Evolutionary conservation across 2,329 filamentous ascomycete genomes (phyloP).

Genomic region (Capronia epimyces): DNA sequence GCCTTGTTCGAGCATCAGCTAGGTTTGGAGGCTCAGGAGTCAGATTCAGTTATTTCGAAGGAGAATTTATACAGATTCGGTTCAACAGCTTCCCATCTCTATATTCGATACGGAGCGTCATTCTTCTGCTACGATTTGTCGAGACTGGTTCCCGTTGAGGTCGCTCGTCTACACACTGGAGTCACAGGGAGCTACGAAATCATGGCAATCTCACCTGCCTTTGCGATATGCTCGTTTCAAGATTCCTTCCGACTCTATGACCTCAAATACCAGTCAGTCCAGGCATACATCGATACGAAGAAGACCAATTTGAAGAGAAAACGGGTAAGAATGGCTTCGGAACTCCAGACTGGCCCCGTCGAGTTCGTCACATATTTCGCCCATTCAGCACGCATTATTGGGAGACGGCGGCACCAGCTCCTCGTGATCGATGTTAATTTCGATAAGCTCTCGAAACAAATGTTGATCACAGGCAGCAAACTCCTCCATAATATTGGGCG

Average conservation of each 20-base stretch:
- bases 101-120: conserved; percentile 8
- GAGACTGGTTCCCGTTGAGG: conserved; percentile 22
- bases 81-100: conserved; percentile 13
- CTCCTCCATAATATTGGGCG: conserved; percentile 25
- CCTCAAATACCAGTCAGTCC: conserved; percentile 44
- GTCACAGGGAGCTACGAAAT: conserved; percentile 10
- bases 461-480: conserved; percentile 15
- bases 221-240: conserved; percentile 38
- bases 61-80: conserved; percentile 10
- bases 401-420: conserved; percentile 39
- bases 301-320: conserved; percentile 28
- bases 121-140: conserved; percentile 41
- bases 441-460: conserved; percentile 24
- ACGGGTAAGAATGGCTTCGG: conserved; percentile 16
- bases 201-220: conserved; percentile 16
- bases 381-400: conserved; percentile 41
- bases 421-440: conserved; percentile 42
- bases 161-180: conserved; percentile 9
- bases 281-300: conserved; percentile 38
- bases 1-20: conserved; percentile 38
- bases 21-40: neutral
- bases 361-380: conserved; percentile 42
- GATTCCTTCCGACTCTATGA: conserved; percentile 44
- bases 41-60: conserved; percentile 27
- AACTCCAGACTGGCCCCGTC: conserved; percentile 29